Percentiles rank a stretch among this genome's conserved stretches.
These are phyloP conservation scores for Colletotrichum eremochloae DNA, from an alignment of 2,329 filamentous ascomycete species.

Conservation along the genomic window DNA sequence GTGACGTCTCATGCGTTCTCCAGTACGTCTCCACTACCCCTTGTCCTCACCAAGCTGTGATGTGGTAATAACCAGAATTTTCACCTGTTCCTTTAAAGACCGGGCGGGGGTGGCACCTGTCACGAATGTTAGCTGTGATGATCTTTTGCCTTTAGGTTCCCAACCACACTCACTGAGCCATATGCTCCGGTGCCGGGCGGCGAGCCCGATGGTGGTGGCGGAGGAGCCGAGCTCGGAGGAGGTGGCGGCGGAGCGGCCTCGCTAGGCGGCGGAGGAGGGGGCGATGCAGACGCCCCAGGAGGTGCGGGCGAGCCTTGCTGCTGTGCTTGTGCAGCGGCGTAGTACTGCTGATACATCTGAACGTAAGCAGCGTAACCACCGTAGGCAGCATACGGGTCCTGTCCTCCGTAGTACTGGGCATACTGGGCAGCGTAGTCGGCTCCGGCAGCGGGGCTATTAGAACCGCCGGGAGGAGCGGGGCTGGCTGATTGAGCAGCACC, in stretches of 20 bases:
- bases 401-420: slow-evolving; percentile 81
- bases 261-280: slow-evolving; percentile 69
- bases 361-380: slow-evolving; percentile 86
- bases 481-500: slow-evolving; percentile 43
- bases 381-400: slow-evolving; percentile 90
- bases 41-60: neutral
- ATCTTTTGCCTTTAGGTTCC: neutral
- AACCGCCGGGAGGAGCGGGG: slow-evolving; percentile 45
- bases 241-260: slow-evolving; percentile 76
- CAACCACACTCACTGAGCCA: slow-evolving; percentile 69
- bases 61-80: neutral
- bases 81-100: slow-evolving; percentile 54
- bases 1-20: neutral
- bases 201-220: slow-evolving; percentile 62
- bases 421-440: slow-evolving; percentile 84
- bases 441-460: slow-evolving; percentile 54
- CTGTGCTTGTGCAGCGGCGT: slow-evolving; percentile 66
- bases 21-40: neutral
- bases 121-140: slow-evolving; percentile 5
- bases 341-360: slow-evolving; percentile 82
- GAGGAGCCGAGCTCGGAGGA: slow-evolving; percentile 67
- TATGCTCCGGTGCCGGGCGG: slow-evolving; percentile 70
- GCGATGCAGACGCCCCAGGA: slow-evolving; percentile 62
- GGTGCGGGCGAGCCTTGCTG: slow-evolving; percentile 60
- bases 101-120: slow-evolving; percentile 70